Percentiles rank a stretch among this genome's conserved stretches.
Conservation (phyloP, 345 rosid species). For the Diplotaxis tenuifolia region DNA sequence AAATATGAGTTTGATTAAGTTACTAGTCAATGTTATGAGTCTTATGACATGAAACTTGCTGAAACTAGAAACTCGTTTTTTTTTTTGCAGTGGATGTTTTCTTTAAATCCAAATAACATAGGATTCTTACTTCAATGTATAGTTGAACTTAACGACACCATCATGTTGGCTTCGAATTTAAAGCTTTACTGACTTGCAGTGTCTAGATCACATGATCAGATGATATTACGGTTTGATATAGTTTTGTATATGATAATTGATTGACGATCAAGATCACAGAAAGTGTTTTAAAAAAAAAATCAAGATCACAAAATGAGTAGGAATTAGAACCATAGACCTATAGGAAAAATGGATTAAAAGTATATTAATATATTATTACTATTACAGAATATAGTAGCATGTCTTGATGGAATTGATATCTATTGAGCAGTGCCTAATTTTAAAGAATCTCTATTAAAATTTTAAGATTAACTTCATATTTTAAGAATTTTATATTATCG, state of each 20-base stretch:
- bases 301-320: neutral
- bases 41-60: neutral
- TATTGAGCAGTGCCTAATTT: too few species aligned
- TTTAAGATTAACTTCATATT: too few species aligned
- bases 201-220: neutral
- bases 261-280: neutral
- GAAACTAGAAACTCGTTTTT: neutral
- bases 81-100: neutral
- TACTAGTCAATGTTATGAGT: neutral
- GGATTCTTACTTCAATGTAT: conserved; percentile 19
- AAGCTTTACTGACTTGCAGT: neutral
- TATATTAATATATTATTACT: too few species aligned
- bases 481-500: neutral
- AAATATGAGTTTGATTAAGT: neutral
- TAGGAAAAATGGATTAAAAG: neutral
- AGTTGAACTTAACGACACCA: conserved; percentile 1
- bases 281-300: too few species aligned
- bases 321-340: neutral
- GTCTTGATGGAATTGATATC: neutral
- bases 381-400: neutral
- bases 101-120: conserved; percentile 8
- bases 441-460: neutral
- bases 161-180: conserved; percentile 1
- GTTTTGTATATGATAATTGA: neutral
- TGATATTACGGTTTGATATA: neutral